phyloP scores from a whole-genome alignment of 2,329 filamentous ascomycete species.

The Talaromyces sp. region DNA sequence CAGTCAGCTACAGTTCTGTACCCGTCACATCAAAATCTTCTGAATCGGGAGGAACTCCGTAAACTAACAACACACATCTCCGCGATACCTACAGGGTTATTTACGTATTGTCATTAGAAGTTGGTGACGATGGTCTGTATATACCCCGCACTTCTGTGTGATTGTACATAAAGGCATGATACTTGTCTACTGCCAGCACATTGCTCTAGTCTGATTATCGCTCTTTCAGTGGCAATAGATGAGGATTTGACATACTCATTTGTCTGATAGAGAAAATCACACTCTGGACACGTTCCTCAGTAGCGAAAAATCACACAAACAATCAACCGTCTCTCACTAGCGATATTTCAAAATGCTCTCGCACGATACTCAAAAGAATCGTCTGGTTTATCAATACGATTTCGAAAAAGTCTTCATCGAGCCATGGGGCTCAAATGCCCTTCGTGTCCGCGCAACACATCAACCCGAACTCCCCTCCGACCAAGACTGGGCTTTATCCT shows the following conservation, averaged over 20 bases:
- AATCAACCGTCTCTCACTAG: background rate
- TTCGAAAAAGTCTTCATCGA: conserved; percentile 36
- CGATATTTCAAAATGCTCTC: conserved; percentile 25
- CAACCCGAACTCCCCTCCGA: conserved; percentile 29
- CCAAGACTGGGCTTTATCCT: conserved; percentile 34
- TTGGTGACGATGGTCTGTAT: background rate
- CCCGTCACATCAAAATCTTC: background rate
- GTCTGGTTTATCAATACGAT: conserved; percentile 34
- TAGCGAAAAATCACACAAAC: background rate
- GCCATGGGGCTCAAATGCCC: conserved; percentile 36
- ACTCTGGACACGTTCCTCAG: background rate
- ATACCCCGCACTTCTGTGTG: background rate
- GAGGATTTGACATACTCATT: no score
- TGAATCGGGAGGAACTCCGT: background rate
- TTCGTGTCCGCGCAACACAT: conserved; percentile 36
- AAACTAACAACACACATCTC: background rate
- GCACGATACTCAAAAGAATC: conserved; percentile 25
- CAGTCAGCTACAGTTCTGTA: background rate
- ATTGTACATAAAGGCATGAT: background rate
- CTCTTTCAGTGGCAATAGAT: no score
- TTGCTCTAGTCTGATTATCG: no score
- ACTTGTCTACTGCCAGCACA: background rate
- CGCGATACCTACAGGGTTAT: background rate
- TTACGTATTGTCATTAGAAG: background rate
- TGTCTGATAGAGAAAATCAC: background rate